Conservation (phyloP, 805 yeast species). For the Lipomyces orientalis region DNA sequence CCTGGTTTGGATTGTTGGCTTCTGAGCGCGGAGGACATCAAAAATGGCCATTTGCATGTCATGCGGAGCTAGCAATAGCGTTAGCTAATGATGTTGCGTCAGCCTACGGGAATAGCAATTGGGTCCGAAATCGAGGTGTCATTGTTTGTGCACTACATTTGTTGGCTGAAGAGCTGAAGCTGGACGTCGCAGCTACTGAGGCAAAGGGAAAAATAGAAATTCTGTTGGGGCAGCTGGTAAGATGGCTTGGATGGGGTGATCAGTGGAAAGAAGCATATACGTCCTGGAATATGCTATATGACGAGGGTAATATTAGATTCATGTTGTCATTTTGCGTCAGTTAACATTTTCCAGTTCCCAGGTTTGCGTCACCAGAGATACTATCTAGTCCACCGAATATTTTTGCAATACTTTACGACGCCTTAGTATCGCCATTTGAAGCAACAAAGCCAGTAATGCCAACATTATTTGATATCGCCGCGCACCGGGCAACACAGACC, state of each 20-base stretch:
- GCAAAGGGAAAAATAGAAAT: slow-evolving; percentile 51
- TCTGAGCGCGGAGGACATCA: background rate
- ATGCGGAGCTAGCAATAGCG: slow-evolving; percentile 5
- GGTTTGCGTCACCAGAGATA: slow-evolving; percentile 14
- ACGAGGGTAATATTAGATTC: slow-evolving; percentile 19
- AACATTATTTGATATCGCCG: slow-evolving; percentile 9
- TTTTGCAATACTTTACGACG: slow-evolving; percentile 16
- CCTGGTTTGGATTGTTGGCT: slow-evolving; percentile 12
- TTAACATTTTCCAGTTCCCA: slow-evolving; percentile 8
- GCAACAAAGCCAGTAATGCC: background rate
- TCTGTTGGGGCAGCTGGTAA: slow-evolving; percentile 64
- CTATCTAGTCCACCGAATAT: slow-evolving; percentile 22
- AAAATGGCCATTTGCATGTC: slow-evolving; percentile 11
- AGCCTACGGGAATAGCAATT: slow-evolving; percentile 7
- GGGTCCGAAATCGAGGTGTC: background rate
- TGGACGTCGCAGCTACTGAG: slow-evolving; percentile 51
- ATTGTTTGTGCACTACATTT: slow-evolving; percentile 72
- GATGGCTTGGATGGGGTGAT: slow-evolving; percentile 77
- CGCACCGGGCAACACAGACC: slow-evolving; percentile 1
- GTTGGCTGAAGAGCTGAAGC: slow-evolving; percentile 72
- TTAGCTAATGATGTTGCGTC: slow-evolving; percentile 13
- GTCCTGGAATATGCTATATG: slow-evolving; percentile 42
- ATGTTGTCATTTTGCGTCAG: background rate
- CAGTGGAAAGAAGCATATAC: slow-evolving; percentile 52
- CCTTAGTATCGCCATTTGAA: slow-evolving; percentile 5